Base-by-base conservation (phyloP, 176 grass and related monocot genomes). In the Carex parvula region DNA sequence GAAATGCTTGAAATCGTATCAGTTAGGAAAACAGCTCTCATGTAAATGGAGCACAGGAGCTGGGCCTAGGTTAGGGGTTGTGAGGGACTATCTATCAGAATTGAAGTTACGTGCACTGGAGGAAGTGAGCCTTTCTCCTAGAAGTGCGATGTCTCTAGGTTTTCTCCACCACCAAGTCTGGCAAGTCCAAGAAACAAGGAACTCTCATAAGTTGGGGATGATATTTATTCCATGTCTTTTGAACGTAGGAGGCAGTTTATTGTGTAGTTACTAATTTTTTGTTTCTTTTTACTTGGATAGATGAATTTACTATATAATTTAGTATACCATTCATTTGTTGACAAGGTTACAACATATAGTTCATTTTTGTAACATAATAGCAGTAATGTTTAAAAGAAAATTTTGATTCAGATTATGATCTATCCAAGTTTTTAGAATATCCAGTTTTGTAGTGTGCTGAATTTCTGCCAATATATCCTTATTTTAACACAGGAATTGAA, bases 1-100 rank as follows among this genome's bases (percentile, higher is more conserved):
- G 86, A 93, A 93, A 82, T 84, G 82, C 15, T 56, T 86, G 74
- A 88, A 87, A 29, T 93, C 92, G 9, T 98, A 93, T 85, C 91
- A 98, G 87, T 87, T 98, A 46, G 92, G 95, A 42, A 92, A 93
- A 87, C 95, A 98, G 65, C 84, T 98, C 17, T 89, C 92, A 20
- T 87, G 84, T 78, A 89, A 87, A 64, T 98, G 95, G 95, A 98
- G 87, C 42, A 91, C 92, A 17, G 92, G 92, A 52, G 92, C 59
- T 1, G 92, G 95, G 13, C 92, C 92, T 6, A 81, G 91, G 80
- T 94, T 98, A 48, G 95, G 92, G 12, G 92, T 70, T 70, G 92
- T 98, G 73, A 72, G 90, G 63, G 95, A 91, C 89, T 98, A 98
- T 83, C 95, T 92, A 8, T 88, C 91, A 48, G 92, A 94, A 83